Evolutionary conservation across 1,284 basidiomycete genomes (phyloP), one percentile per base, ranked within the genome.

Genomic region (Trametes sp.): DNA sequence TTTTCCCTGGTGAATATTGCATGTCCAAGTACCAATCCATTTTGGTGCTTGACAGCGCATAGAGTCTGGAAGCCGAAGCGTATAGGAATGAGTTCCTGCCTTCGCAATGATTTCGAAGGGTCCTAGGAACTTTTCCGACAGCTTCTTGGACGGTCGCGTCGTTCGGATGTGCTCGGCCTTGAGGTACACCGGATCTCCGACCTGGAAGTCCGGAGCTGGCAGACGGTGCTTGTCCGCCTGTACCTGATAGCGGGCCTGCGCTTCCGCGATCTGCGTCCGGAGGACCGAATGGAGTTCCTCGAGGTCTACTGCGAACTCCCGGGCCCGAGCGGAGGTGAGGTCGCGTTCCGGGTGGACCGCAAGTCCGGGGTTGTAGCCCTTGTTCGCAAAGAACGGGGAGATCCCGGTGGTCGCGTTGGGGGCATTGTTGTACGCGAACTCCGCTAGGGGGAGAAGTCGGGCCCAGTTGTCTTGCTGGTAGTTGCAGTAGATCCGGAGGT

Each of bases 381-480:
- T 53, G 51, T 60, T 60, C 3, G 58, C 58, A 23, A 35, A 61
- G 59, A 61, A 61, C 0, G 52, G 59, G 10, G 53, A 55, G 2
- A 41, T n/a, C 5, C 59, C 26, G 35, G 59, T 60, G 16, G 59
- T 46, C 7, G 52, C 44, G 23, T 42, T 50, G n/a, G 6, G 51
- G 21, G 52, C 41, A 46, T 60, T 60, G 59, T 60, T 58, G 57
- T 61, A 61, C 8, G 57, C 57, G 45, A 68, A 64, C 48, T 68
- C 64, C 23, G 36, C 49, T 5, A 65, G 31, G 0, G 58, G 61
- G 2, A 70, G 59, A 19, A 46, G 53, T 5, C 67, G 48, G 3
- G 58, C 54, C 80, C 81, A 83, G 62, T 81, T 67, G 59, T 75
- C 63, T 63, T 82, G 81, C 21, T 72, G 24, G 55, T 79, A 70